Conservation (phyloP, 2,329 filamentous ascomycete genomes). For the Cladophialophora yegresii region DNA sequence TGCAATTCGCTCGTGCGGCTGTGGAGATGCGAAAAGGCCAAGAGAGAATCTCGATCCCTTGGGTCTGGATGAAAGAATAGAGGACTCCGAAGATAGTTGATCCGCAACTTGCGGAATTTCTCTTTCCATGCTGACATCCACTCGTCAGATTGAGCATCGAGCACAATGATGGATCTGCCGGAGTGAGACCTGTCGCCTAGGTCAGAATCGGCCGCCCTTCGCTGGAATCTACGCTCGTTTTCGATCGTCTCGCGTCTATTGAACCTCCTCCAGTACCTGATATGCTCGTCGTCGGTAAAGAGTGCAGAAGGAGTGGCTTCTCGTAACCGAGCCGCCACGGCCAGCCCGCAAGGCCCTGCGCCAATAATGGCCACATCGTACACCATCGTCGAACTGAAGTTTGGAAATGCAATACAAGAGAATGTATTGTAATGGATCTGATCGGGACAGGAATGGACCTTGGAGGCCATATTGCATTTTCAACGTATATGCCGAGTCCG, state of each 20-base stretch:
- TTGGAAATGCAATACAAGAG: not conserved
- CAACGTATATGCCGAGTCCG: not conserved
- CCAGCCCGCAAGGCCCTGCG: constrained; percentile 73
- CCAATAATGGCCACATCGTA: constrained; percentile 71
- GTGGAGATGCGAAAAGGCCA: constrained; percentile 67
- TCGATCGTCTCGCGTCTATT: constrained; percentile 27
- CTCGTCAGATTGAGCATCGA: constrained; percentile 63
- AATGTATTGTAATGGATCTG: not conserved
- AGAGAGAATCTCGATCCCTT: constrained; percentile 69
- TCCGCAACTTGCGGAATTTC: constrained; percentile 68
- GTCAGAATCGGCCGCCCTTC: constrained; percentile 2
- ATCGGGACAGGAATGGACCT: not conserved
- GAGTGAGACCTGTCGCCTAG: not conserved
- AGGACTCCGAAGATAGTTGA: constrained; percentile 71
- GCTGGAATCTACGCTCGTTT: constrained; percentile 17
- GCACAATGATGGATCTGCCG: constrained; percentile 58
- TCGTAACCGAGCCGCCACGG: constrained; percentile 69
- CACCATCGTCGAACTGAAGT: constrained; percentile 24
- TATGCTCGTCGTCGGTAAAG: constrained; percentile 81
- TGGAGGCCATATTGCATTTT: no score
- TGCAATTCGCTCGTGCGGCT: constrained; percentile 64
- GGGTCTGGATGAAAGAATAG: constrained; percentile 85
- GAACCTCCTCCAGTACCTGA: constrained; percentile 58
- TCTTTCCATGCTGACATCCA: constrained; percentile 74
- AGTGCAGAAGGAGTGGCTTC: constrained; percentile 75